Percentiles rank a stretch among this genome's conserved stretches.
These are phyloP conservation scores for Patellifolia procumbens DNA, from an alignment of 179 eudicot species.

Conservation along the genomic window DNA sequence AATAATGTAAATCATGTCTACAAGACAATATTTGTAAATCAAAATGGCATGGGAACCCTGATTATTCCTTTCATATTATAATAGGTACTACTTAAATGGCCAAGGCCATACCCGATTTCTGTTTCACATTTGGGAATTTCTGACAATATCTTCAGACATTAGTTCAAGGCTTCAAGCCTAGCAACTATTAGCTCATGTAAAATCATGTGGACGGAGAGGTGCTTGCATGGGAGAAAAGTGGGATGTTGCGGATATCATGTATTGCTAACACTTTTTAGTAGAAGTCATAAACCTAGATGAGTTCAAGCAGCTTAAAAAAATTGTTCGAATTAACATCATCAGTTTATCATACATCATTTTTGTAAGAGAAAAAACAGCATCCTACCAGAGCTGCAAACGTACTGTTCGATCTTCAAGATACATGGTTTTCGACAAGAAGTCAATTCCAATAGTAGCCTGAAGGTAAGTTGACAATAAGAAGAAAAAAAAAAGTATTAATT, in stretches of 20 bases:
- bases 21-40: constrained; percentile 2
- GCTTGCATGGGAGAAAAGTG: too few species aligned
- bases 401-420: constrained; percentile 95
- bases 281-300: too few species aligned
- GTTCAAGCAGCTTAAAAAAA: background rate
- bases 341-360: background rate
- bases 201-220: too few species aligned
- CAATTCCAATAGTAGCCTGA: constrained; percentile 93
- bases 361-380: constrained; percentile 11
- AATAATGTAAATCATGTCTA: background rate
- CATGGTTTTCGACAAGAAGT: constrained; percentile 89
- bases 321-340: background rate
- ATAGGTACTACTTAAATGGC: background rate
- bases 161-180: too few species aligned
- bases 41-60: background rate
- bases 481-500: background rate
- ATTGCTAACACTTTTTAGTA: too few species aligned
- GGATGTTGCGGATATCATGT: too few species aligned
- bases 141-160: too few species aligned
- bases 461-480: constrained; percentile 19
- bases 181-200: too few species aligned
- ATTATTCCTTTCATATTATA: background rate
- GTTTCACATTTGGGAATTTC: too few species aligned
- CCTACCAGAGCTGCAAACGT: constrained; percentile 88
- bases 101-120: too few species aligned